Evolutionary conservation across 345 rosid genomes (phyloP).

Genomic region (Citrus inodora): DNA sequence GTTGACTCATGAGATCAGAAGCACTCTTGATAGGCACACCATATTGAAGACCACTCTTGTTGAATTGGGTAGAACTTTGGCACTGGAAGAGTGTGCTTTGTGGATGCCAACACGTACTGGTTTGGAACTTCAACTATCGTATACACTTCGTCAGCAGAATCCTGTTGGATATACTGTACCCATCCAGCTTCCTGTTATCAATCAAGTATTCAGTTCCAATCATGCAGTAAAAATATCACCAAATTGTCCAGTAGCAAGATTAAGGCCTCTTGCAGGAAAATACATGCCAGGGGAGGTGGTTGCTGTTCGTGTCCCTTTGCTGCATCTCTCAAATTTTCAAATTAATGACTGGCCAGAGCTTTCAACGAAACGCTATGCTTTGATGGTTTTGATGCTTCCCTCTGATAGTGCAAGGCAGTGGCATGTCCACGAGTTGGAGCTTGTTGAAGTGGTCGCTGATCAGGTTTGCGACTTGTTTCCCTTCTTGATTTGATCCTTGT

Average conservation of each 20-base stretch:
- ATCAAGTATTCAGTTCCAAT: conserved; percentile 74
- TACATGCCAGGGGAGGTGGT: conserved; percentile 90
- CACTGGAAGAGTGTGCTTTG: conserved; percentile 90
- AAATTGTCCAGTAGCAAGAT: conserved; percentile 78
- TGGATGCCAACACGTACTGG: conserved; percentile 99
- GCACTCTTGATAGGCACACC: conserved; percentile 94
- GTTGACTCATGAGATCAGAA: conserved; percentile 92
- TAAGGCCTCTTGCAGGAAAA: conserved; percentile 80
- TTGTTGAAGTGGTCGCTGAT: conserved; percentile 99
- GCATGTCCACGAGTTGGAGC: conserved; percentile 97
- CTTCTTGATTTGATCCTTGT: background rate
- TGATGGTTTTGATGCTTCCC: conserved; percentile 98
- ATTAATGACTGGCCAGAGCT: conserved; percentile 99
- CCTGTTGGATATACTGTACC: conserved; percentile 93
- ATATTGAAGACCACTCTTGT: conserved; percentile 88
- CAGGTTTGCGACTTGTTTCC: conserved; percentile 51
- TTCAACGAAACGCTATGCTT: conserved; percentile 86
- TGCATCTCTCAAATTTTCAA: conserved; percentile 93
- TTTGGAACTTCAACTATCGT: conserved; percentile 89
- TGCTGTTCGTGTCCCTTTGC: conserved; percentile 93
- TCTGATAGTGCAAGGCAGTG: conserved; percentile 98
- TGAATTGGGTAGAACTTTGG: conserved; percentile 90
- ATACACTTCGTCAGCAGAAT: conserved; percentile 91
- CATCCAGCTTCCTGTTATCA: conserved; percentile 89
- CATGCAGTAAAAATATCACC: conserved; percentile 83